A percentile compares a stretch with the other conserved stretches of the same genome.
Conservation (phyloP, 768 basidiomycete genomes). For the Tricholoma saponaceum region DNA sequence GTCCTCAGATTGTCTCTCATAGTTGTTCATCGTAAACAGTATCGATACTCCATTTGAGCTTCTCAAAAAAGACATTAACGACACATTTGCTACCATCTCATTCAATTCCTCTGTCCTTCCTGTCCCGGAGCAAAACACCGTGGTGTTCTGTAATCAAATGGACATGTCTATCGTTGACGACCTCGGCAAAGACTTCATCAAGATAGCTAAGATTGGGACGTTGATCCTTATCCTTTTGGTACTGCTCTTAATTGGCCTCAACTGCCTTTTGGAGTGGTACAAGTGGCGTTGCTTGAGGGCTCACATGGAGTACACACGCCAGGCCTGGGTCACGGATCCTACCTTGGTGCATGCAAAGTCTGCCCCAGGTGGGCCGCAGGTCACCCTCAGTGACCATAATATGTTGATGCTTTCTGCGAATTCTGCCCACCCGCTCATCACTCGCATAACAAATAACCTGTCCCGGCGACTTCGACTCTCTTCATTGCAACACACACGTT, state of each 20-base stretch:
- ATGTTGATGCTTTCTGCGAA: conserved; percentile 70
- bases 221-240: conserved; percentile 69
- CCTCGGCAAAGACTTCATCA: conserved; percentile 74
- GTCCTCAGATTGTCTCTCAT: conserved; percentile 1
- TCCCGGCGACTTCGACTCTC: conserved; percentile 49
- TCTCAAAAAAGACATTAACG: conserved; percentile 85
- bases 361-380: conserved; percentile 37
- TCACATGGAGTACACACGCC: conserved; percentile 66
- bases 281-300: conserved; percentile 72
- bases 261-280: conserved; percentile 84
- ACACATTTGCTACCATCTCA: conserved; percentile 69
- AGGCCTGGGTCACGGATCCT: conserved; percentile 76
- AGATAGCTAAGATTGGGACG: conserved; percentile 74
- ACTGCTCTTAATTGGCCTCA: conserved; percentile 67
- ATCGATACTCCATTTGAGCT: conserved; percentile 86
- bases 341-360: conserved; percentile 43
- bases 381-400: conserved; percentile 71
- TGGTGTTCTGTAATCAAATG: conserved; percentile 74
- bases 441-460: conserved; percentile 55
- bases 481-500: conserved; percentile 58
- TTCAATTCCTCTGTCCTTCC: conserved; percentile 75
- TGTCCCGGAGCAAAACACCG: conserved; percentile 62
- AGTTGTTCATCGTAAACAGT: conserved; percentile 29
- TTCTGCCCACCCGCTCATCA: conserved; percentile 69
- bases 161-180: conserved; percentile 87